Percentiles rank a stretch among this genome's conserved stretches.
Evolutionary conservation across 352 stramenopile genomes (phyloP).

Genomic region (Globisporangium perplexum): DNA sequence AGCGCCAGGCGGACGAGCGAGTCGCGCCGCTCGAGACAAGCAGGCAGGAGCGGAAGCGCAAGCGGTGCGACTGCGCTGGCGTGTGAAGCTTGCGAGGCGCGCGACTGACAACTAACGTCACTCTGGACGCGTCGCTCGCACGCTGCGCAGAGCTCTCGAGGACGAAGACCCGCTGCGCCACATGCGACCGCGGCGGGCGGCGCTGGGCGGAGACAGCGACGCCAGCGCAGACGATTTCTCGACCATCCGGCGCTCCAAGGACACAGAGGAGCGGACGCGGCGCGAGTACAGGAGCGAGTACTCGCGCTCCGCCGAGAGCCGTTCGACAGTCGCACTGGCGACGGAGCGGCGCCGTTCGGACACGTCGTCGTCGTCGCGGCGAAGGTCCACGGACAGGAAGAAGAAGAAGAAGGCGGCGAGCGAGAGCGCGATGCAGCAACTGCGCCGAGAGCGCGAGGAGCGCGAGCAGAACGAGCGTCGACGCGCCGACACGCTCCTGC

Average conservation of each 20-base stretch:
- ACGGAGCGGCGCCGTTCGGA: not conserved
- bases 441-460: conserved; percentile 40
- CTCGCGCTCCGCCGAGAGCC: conserved; percentile 3
- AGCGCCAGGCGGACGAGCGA: conserved; percentile 9
- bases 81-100: too few relatives aligned
- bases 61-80: conserved; percentile 15
- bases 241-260: not conserved
- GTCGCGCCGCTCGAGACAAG: not conserved
- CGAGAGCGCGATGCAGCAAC: conserved; percentile 19
- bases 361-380: not conserved
- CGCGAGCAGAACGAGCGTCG: conserved; percentile 21
- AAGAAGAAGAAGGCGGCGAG: not conserved
- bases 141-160: conserved; percentile 24
- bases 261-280: conserved; percentile 9
- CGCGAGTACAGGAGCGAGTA: conserved; percentile 16
- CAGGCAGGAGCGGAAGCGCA: conserved; percentile 29
- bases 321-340: conserved; percentile 4
- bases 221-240: not conserved
- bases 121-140: not conserved
- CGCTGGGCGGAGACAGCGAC: conserved; percentile 1
- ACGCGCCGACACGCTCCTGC: conserved; percentile 26
- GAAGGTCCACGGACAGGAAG: conserved; percentile 4
- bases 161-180: conserved; percentile 27
- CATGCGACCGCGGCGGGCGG: conserved; percentile 27
- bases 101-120: too few relatives aligned